These are phyloP conservation scores for Bimuria novae-zelandiae DNA, from an alignment of 2,329 filamentous ascomycete species.

Conservation along the genomic window DNA sequence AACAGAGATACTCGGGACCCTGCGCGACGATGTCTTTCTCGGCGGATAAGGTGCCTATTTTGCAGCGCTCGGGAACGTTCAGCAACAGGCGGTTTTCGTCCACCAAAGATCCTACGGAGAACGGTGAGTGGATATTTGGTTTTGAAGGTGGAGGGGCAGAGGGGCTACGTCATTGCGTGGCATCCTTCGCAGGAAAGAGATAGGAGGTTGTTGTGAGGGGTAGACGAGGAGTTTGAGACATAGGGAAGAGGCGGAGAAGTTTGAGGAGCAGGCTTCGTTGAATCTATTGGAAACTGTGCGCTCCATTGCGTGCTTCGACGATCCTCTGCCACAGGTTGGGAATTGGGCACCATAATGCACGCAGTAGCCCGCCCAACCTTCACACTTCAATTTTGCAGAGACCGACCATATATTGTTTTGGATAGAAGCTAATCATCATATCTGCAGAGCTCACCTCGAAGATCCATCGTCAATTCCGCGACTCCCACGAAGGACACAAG, in stretches of 20 bases:
- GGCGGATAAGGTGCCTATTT: slow-evolving; percentile 36
- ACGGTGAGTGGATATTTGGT: slow-evolving; percentile 32
- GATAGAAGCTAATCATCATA: not conserved
- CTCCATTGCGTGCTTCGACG: not conserved
- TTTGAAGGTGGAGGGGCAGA: slow-evolving; percentile 3
- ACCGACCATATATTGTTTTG: not conserved
- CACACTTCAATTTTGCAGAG: not conserved
- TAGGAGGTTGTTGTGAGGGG: not conserved
- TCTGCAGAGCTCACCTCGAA: slow-evolving; percentile 75
- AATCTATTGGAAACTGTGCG: not conserved
- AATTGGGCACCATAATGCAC: no score
- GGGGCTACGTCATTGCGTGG: not conserved
- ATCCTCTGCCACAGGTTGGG: not conserved
- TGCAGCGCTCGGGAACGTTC: slow-evolving; percentile 31
- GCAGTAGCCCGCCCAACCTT: not conserved
- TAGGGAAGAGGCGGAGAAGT: no score
- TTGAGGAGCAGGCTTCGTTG: not conserved
- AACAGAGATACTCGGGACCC: slow-evolving; percentile 1
- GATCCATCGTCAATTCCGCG: slow-evolving; percentile 86
- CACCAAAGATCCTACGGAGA: slow-evolving; percentile 43
- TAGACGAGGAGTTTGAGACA: no score
- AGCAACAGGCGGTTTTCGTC: slow-evolving; percentile 42
- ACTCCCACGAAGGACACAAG: slow-evolving; percentile 87
- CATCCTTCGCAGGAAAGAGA: slow-evolving; percentile 10
- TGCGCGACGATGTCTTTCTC: slow-evolving; percentile 41